phyloP scores from a whole-genome alignment of 116 monocot species.

The Posidonia oceanica region DNA sequence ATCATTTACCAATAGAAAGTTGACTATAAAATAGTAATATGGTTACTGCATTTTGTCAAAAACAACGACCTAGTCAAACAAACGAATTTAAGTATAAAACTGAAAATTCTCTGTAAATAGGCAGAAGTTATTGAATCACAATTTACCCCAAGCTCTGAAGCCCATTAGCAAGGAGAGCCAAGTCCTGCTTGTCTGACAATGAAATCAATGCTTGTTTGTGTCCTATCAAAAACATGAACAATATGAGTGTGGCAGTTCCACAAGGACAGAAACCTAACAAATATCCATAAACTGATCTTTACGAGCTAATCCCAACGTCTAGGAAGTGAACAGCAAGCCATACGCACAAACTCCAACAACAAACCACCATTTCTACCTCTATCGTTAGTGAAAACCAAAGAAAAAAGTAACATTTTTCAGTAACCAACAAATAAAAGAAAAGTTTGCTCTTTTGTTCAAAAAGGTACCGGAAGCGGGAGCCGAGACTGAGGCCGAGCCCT shows the following conservation, averaged over 20 bases:
- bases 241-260: too few species aligned
- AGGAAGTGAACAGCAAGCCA: too few species aligned
- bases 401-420: neutral
- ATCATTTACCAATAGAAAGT: too few species aligned
- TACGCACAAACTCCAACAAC: neutral
- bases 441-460: too few species aligned
- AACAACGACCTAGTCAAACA: neutral
- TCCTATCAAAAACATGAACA: conserved; percentile 20
- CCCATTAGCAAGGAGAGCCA: conserved; percentile 68
- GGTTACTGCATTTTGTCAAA: neutral
- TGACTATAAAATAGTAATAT: too few species aligned
- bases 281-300: too few species aligned
- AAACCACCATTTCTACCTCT: neutral
- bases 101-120: neutral
- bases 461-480: neutral
- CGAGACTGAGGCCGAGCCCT: neutral
- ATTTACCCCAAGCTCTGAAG: conserved; percentile 71
- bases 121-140: neutral
- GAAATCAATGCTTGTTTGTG: conserved; percentile 81
- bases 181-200: conserved; percentile 72
- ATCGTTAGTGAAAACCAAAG: neutral
- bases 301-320: too few species aligned
- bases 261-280: too few species aligned
- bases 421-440: neutral
- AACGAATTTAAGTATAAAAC: neutral